Percentiles rank a stretch among this genome's conserved stretches.
These are phyloP conservation scores for Scorias spongiosa DNA, from an alignment of 2,329 filamentous ascomycete genomes.

Conservation along the genomic window DNA sequence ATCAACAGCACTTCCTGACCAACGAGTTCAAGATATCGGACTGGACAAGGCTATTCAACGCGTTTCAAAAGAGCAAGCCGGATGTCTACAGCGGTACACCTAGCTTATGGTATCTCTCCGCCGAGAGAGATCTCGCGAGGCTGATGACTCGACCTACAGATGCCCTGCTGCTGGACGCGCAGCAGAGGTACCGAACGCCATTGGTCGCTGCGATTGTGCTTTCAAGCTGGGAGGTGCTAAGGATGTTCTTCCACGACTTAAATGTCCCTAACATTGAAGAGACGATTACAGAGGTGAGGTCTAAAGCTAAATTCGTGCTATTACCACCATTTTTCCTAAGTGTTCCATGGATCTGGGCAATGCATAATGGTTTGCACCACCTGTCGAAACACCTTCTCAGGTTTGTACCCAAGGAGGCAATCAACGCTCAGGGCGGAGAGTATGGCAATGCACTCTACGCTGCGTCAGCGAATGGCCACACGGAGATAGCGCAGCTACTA, in stretches of 20 bases:
- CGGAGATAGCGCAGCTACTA: slow-evolving; percentile 7
- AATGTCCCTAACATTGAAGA: neutral
- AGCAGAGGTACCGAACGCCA: slow-evolving; percentile 1
- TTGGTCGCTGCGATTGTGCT: slow-evolving; percentile 1
- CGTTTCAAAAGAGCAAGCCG: neutral
- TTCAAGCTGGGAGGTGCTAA: slow-evolving; percentile 1
- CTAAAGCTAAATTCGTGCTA: neutral
- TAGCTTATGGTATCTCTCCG: slow-evolving; percentile 2
- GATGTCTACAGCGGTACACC: neutral
- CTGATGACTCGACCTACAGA: slow-evolving; percentile 2
- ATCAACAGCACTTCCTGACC: slow-evolving; percentile 20
- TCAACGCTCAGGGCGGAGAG: no score
- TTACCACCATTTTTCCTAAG: neutral
- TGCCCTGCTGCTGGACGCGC: neutral
- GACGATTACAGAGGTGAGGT: slow-evolving; percentile 1
- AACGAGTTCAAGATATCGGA: neutral
- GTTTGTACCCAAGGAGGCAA: neutral
- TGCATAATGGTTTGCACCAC: neutral
- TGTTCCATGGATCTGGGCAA: neutral
- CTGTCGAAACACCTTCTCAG: neutral
- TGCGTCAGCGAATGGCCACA: slow-evolving; percentile 1
- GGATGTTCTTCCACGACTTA: neutral
- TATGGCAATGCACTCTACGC: slow-evolving; percentile 1
- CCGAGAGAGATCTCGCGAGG: slow-evolving; percentile 2
- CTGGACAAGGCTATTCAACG: neutral